phyloP scores from a whole-genome alignment of 1,139 yeast genomes.

The Scheffersomyces segobiensis region DNA sequence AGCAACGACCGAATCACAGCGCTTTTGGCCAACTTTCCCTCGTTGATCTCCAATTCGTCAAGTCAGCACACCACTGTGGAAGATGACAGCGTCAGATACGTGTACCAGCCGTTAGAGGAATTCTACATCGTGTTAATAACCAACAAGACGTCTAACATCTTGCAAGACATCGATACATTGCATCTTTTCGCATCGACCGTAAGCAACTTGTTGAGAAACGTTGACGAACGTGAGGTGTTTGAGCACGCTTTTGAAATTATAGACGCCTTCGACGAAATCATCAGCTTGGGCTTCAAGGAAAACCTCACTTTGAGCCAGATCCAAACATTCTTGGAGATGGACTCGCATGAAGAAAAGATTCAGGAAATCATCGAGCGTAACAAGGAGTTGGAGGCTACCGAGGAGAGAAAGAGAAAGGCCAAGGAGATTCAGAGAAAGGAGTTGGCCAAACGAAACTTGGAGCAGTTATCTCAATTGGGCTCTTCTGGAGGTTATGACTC shows the following conservation, averaged over 20 bases:
- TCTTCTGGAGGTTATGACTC: constrained; percentile 19
- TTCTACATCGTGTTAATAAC: constrained; percentile 90
- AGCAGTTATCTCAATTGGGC: constrained; percentile 17
- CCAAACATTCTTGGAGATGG: constrained; percentile 92
- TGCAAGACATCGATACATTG: constrained; percentile 92
- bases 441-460: constrained; percentile 60
- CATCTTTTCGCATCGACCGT: constrained; percentile 83
- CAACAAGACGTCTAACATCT: constrained; percentile 85
- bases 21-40: constrained; percentile 82
- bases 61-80: constrained; percentile 94
- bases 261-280: constrained; percentile 92
- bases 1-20: constrained; percentile 85
- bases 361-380: constrained; percentile 97
- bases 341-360: constrained; percentile 96
- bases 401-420: constrained; percentile 94
- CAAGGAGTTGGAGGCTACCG: constrained; percentile 95
- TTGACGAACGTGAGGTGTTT: constrained; percentile 83
- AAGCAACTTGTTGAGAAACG: constrained; percentile 66
- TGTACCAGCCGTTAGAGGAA: constrained; percentile 95
- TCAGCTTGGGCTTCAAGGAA: constrained; percentile 88
- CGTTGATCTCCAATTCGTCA: constrained; percentile 67
- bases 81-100: constrained; percentile 89
- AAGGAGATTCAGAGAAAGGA: constrained; percentile 92
- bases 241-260: constrained; percentile 85
- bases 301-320: constrained; percentile 82